Conservation (phyloP, 768 basidiomycete genomes). For the Lactarius hengduanensis region DNA sequence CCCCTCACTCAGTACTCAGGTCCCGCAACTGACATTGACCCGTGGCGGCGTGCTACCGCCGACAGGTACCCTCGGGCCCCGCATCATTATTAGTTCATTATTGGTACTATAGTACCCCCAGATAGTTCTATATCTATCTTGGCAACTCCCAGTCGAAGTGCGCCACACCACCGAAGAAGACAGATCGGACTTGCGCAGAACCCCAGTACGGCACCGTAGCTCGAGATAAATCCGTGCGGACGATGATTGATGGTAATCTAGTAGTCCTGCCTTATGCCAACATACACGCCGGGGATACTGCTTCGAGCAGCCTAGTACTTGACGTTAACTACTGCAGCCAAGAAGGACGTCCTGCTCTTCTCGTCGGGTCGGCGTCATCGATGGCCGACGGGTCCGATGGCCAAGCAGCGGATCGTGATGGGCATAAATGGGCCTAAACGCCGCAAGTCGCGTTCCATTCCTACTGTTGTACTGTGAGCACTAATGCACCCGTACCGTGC, state of each 20-base stretch:
- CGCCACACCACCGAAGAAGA: background rate
- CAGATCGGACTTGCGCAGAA: background rate
- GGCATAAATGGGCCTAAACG: background rate
- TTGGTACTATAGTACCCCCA: background rate
- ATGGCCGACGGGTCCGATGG: background rate
- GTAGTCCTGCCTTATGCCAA: background rate
- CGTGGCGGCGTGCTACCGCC: background rate
- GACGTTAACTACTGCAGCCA: background rate
- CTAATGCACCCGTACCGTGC: background rate
- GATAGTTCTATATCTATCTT: background rate
- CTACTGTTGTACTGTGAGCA: background rate
- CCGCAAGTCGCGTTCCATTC: conserved; percentile 2
- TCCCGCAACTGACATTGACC: background rate
- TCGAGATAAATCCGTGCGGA: background rate
- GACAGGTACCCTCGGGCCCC: background rate
- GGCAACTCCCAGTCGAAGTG: background rate
- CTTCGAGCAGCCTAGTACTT: background rate
- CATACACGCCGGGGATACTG: background rate
- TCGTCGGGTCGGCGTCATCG: background rate
- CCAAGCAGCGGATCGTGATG: background rate
- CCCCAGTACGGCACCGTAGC: background rate
- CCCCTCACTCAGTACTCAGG: background rate
- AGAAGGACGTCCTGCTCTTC: background rate
- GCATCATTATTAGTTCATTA: background rate
- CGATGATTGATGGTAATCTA: background rate